Evolutionary conservation across 306 rosid genomes (phyloP).

Genomic region (Gastrolobium villosum): DNA sequence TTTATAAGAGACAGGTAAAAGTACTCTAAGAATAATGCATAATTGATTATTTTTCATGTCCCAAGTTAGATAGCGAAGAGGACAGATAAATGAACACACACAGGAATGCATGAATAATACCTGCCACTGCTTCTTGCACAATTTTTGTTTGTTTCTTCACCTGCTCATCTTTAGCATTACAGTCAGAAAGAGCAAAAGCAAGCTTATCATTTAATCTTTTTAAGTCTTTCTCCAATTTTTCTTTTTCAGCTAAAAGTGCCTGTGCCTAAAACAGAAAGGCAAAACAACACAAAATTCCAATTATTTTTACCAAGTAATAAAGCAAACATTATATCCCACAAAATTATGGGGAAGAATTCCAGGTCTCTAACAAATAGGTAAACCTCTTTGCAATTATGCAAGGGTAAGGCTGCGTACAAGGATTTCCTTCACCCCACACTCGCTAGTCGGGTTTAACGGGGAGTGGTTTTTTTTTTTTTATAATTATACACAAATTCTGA

Average conservation of each 20-base stretch:
- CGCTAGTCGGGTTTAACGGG: too few species aligned
- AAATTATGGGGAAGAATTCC: background rate
- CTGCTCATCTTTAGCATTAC: constrained; percentile 78
- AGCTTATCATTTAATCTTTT: constrained; percentile 72
- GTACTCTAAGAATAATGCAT: constrained; percentile 2
- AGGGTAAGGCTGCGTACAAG: too few species aligned
- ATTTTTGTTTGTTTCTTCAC: constrained; percentile 77
- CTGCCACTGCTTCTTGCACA: constrained; percentile 80
- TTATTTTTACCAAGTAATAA: constrained; percentile 8
- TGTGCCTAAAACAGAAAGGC: constrained; percentile 53
- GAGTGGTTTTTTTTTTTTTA: too few species aligned
- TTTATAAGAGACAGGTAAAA: constrained; percentile 40
- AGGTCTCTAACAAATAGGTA: constrained; percentile 26
- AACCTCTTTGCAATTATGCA: too few species aligned
- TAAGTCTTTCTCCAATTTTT: constrained; percentile 72
- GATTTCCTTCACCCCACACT: too few species aligned
- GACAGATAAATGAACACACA: constrained; percentile 4
- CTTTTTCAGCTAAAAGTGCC: constrained; percentile 69
- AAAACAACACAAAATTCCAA: constrained; percentile 9
- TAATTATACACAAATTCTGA: constrained; percentile 31
- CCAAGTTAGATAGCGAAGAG: background rate
- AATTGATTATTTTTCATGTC: constrained; percentile 12
- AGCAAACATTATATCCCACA: background rate
- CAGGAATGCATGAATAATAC: constrained; percentile 50
- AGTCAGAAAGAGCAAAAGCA: constrained; percentile 68